Percentiles rank a stretch among this genome's conserved stretches.
Evolutionary conservation across 2,329 filamentous ascomycete species (phyloP).

Genomic region (Cladorrhinum sp.): DNA sequence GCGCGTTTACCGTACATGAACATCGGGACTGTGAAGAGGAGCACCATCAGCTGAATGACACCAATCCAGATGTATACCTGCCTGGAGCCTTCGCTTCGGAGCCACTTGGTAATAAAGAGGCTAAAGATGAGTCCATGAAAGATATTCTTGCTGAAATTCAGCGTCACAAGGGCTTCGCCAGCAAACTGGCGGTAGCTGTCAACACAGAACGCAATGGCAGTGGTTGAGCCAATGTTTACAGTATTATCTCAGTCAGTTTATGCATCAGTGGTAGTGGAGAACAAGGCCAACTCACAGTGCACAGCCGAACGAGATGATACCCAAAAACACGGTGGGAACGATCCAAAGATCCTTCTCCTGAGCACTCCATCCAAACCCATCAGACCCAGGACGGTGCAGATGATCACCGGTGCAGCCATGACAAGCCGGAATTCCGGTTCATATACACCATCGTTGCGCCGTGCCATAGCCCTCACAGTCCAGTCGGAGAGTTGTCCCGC

Average conservation of each 20-base stretch:
- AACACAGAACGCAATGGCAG: constrained; percentile 88
- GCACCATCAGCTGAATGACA: constrained; percentile 74
- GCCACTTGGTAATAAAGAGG: constrained; percentile 83
- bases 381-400: constrained; percentile 78
- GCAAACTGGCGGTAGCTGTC: constrained; percentile 93
- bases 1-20: constrained; percentile 92
- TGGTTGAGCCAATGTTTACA: constrained; percentile 64
- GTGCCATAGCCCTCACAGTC: constrained; percentile 77
- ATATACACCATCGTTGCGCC: constrained; percentile 87
- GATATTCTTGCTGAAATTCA: constrained; percentile 94
- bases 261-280: background rate
- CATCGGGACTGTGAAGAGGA: constrained; percentile 80
- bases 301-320: constrained; percentile 87
- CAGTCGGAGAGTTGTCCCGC: constrained; percentile 85
- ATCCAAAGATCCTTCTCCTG: constrained; percentile 76
- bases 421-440: constrained; percentile 90
- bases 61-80: constrained; percentile 80
- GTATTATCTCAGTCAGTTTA: background rate
- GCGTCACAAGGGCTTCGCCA: constrained; percentile 86
- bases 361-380: constrained; percentile 93
- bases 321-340: constrained; percentile 90
- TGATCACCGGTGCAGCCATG: constrained; percentile 76
- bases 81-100: constrained; percentile 72
- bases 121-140: constrained; percentile 87
- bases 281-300: constrained; percentile 49